These are phyloP conservation scores for Tripterygium wilfordii DNA, from an alignment of 177 flowering plant genomes.

Conservation along the genomic window DNA sequence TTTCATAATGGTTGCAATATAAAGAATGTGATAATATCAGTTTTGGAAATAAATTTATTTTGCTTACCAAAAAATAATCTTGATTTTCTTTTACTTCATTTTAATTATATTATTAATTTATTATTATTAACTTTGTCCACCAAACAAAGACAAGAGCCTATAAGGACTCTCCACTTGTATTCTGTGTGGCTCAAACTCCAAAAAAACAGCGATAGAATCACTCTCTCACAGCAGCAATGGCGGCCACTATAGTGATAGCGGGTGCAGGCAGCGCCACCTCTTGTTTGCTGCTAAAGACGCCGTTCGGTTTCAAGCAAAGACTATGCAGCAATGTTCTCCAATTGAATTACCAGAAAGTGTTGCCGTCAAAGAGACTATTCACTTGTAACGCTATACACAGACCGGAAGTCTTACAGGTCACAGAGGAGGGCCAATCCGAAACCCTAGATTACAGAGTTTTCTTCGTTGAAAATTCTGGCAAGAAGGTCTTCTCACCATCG, in stretches of 20 bases:
- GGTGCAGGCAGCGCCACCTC: conserved; percentile 12
- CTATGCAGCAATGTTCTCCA: background rate
- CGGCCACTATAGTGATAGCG: conserved; percentile 14
- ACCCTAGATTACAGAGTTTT: conserved; percentile 86
- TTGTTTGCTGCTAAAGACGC: conserved; percentile 16
- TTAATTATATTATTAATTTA: too few relatives aligned
- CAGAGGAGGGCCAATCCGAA: conserved; percentile 79
- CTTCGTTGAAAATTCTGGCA: conserved; percentile 65
- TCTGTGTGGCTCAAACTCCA: background rate
- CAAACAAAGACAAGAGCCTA: background rate
- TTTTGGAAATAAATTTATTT: too few relatives aligned
- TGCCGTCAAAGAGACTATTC: conserved; percentile 34
- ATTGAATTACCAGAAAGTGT: conserved; percentile 5
- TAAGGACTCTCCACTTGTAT: background rate
- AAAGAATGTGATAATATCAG: too few relatives aligned
- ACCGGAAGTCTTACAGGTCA: conserved; percentile 53
- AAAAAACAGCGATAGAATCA: conserved; percentile 1
- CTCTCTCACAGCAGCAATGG: conserved; percentile 6
- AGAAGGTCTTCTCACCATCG: conserved; percentile 47
- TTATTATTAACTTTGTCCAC: too few relatives aligned
- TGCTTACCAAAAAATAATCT: too few relatives aligned
- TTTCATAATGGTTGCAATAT: too few relatives aligned
- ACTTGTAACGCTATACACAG: conserved; percentile 60
- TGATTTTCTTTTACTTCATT: too few relatives aligned
- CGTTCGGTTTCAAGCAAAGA: conserved; percentile 1